A percentile compares a stretch with the other conserved stretches of the same genome.
These are phyloP conservation scores for Trametes punicea DNA, from an alignment of 768 basidiomycete genomes.

Conservation along the genomic window DNA sequence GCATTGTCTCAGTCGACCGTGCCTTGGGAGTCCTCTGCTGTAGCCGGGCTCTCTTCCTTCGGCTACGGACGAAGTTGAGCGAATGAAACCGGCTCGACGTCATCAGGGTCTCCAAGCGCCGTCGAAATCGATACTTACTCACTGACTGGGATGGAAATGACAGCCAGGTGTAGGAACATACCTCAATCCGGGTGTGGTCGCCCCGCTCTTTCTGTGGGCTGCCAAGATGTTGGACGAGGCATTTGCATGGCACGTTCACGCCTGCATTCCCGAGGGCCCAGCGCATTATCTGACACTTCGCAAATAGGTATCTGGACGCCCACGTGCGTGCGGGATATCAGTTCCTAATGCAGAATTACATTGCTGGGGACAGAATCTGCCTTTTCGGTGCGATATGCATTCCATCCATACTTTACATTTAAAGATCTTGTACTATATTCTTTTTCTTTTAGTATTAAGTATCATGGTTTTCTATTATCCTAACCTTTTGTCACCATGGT, in stretches of 20 bases:
- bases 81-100: background rate
- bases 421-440: no score
- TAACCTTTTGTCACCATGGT: no score
- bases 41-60: background rate
- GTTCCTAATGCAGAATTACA: slow-evolving; percentile 78
- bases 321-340: slow-evolving; percentile 76
- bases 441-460: no score
- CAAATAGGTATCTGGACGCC: slow-evolving; percentile 61
- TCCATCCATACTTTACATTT: no score
- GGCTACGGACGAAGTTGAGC: background rate
- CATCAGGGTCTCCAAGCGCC: background rate
- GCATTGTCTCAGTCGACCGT: no score
- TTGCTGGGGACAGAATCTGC: slow-evolving; percentile 69
- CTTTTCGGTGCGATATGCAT: slow-evolving; percentile 51
- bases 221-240: slow-evolving; percentile 66
- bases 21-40: no score
- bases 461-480: no score
- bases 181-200: slow-evolving; percentile 63
- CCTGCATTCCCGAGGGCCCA: background rate
- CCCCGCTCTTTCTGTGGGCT: slow-evolving; percentile 52
- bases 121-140: background rate
- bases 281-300: background rate
- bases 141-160: background rate
- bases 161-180: slow-evolving; percentile 49
- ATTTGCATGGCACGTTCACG: slow-evolving; percentile 59